A percentile compares a stretch with the other conserved stretches of the same genome.
phyloP scores from a whole-genome alignment of 345 rosid genomes.

The Ceriops decandra region DNA sequence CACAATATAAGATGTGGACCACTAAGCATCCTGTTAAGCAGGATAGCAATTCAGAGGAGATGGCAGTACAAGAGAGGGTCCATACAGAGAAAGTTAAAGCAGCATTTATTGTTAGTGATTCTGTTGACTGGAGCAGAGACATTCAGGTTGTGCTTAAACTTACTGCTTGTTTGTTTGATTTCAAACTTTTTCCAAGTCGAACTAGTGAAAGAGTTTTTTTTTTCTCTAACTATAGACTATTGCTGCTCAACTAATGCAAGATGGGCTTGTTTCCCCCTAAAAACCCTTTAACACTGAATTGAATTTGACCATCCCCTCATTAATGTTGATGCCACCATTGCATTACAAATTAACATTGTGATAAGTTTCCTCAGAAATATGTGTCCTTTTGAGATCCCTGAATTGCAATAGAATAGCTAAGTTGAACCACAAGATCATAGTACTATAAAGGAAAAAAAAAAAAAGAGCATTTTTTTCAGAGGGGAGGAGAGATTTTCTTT shows the following conservation, averaged over 20 bases:
- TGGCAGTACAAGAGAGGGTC: constrained; percentile 23
- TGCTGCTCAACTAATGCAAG: not conserved
- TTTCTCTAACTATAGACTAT: not conserved
- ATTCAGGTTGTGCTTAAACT: constrained; percentile 56
- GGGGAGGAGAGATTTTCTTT: too few relatives aligned
- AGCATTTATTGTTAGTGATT: constrained; percentile 79
- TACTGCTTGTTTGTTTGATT: constrained; percentile 1
- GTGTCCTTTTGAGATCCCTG: not conserved
- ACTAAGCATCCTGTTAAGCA: constrained; percentile 24
- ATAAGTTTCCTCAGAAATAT: not conserved
- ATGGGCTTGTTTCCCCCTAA: not conserved
- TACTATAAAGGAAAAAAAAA: not conserved
- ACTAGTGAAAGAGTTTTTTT: not conserved
- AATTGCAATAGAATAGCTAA: not conserved
- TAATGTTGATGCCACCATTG: not conserved
- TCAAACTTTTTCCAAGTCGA: not conserved
- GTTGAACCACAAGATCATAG: not conserved
- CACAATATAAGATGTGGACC: constrained; percentile 60
- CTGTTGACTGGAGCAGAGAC: constrained; percentile 94
- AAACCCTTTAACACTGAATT: not conserved
- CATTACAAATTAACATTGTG: not conserved
- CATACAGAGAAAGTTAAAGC: constrained; percentile 64
- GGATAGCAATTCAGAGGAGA: constrained; percentile 15
- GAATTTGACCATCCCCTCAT: not conserved
- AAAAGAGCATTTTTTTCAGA: too few relatives aligned